Percentiles rank a stretch among this genome's conserved stretches.
phyloP scores from a whole-genome alignment of 345 rosid species.

The Zanthoxylum bungeanum region DNA sequence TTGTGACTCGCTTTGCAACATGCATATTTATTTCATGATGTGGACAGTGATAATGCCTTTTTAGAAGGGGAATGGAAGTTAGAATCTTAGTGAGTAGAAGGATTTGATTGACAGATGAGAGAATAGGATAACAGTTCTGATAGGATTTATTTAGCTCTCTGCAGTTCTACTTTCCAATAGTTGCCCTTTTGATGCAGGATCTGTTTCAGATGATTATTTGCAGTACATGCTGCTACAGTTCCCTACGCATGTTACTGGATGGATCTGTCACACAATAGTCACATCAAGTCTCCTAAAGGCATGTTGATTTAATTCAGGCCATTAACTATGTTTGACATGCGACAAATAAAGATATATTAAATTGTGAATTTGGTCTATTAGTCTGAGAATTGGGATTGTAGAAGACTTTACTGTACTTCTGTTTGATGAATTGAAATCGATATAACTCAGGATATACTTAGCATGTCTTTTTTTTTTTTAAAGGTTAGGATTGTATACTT shows the following conservation, averaged over 20 bases:
- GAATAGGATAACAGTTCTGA: background rate
- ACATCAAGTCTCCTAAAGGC: slow-evolving; percentile 98
- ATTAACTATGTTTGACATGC: slow-evolving; percentile 32
- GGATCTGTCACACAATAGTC: slow-evolving; percentile 90
- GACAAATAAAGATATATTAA: slow-evolving; percentile 13
- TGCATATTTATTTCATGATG: background rate
- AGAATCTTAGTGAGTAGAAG: background rate
- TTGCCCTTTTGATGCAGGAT: slow-evolving; percentile 44
- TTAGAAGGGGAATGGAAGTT: background rate
- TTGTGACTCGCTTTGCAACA: background rate
- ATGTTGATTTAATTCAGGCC: slow-evolving; percentile 46
- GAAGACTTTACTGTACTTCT: background rate
- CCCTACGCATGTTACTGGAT: slow-evolving; percentile 94
- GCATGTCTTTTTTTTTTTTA: no score
- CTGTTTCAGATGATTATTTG: slow-evolving; percentile 94
- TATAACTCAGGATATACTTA: background rate
- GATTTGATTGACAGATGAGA: background rate
- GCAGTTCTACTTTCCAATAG: slow-evolving; percentile 7
- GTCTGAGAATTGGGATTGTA: background rate
- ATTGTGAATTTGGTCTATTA: background rate
- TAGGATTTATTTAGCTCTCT: background rate
- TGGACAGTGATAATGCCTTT: background rate
- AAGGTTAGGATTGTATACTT: background rate
- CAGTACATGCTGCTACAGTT: slow-evolving; percentile 86
- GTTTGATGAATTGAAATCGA: background rate